Conservation (phyloP, 306 rosid species). For the Benincasa hispida region DNA sequence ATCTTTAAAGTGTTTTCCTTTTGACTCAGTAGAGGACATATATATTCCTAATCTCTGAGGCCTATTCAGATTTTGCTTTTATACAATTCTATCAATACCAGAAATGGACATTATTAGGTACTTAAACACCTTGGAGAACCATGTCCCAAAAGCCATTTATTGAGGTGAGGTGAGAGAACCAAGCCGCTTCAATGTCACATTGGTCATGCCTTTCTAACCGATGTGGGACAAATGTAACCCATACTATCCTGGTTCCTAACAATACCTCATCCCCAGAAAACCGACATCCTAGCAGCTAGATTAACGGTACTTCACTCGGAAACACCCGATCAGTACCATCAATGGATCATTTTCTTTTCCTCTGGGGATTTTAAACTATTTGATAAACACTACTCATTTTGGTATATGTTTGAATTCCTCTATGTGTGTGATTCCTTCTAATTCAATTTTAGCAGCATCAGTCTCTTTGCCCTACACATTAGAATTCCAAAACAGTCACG, state of each 20-base stretch:
- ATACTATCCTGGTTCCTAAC: no score
- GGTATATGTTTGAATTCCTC: neutral
- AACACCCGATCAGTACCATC: neutral
- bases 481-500: neutral
- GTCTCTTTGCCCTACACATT: neutral
- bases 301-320: no score
- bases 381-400: neutral
- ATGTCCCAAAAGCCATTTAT: no score
- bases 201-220: no score
- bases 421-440: neutral
- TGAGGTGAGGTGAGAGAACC: no score
- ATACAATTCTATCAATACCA: neutral
- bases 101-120: neutral
- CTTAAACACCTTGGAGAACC: no score
- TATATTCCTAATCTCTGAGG: neutral
- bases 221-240: no score
- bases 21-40: neutral
- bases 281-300: no score
- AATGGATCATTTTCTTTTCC: neutral
- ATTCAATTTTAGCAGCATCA: neutral
- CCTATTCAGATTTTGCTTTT: neutral
- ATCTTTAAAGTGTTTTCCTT: neutral
- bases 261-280: no score
- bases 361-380: neutral
- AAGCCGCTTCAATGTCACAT: no score